Conservation (phyloP, 495 filamentous ascomycete species). For the Sabuloglossum arenarium region DNA sequence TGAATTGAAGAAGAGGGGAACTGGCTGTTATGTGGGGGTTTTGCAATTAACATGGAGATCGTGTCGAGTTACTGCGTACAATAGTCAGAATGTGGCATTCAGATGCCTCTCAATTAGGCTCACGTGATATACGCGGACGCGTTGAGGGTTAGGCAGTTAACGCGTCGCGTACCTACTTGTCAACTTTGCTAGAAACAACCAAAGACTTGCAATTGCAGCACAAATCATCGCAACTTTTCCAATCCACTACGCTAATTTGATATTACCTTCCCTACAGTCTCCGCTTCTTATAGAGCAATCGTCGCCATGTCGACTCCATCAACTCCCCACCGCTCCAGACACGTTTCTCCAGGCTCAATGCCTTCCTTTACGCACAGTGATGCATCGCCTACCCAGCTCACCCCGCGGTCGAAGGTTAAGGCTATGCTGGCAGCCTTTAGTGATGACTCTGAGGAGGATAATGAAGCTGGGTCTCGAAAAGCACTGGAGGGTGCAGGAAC, state of each 20-base stretch:
- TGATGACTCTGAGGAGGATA: conserved; percentile 33
- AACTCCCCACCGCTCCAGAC: neutral
- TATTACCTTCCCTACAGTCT: neutral
- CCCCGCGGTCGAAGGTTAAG: conserved; percentile 48
- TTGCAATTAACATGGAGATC: too few species aligned
- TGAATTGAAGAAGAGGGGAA: too few species aligned
- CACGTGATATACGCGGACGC: neutral
- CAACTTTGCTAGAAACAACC: too few species aligned
- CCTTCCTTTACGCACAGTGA: neutral
- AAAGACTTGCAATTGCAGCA: neutral
- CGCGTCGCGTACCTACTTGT: neutral
- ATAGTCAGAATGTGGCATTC: too few species aligned
- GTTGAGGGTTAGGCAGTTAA: neutral
- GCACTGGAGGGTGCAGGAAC: neutral
- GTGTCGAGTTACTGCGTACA: too few species aligned
- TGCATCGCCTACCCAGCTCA: conserved; percentile 19
- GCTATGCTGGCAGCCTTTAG: conserved; percentile 44
- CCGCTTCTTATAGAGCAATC: neutral
- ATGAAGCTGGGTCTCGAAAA: neutral
- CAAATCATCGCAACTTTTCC: neutral
- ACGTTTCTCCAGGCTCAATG: neutral
- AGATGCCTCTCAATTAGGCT: neutral
- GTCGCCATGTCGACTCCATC: neutral
- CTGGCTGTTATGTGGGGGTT: too few species aligned
- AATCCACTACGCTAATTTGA: neutral